Base-by-base conservation (phyloP, 805 yeast genomes). In the Maudiozyma pseudohumilis region DNA sequence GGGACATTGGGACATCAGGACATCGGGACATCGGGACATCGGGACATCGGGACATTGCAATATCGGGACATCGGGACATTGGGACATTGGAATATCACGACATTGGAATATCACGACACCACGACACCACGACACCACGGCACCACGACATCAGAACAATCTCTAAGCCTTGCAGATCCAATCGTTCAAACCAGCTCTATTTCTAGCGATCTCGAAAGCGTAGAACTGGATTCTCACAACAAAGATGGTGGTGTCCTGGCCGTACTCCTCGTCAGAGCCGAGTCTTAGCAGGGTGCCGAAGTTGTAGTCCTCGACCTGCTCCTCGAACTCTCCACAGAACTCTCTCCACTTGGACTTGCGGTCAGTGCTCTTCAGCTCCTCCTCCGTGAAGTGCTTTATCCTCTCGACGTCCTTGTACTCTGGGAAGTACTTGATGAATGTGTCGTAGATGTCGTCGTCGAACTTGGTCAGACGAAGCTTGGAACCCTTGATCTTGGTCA, bases 141-240 rank as follows among this genome's bases (percentile, higher is more conserved):
- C n/a, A n/a, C n/a, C n/a, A n/a, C n/a, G n/a, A n/a, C n/a, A 23
- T 26, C 6, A 26, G n/a, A n/a, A 6, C 26, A 29, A 37, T 41
- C 45, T 42, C 31, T 65, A 58, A 43, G 64, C 64, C 40, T n/a
- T n/a, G n/a, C 59, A 62, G 39, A 77, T 70, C 98, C 98, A 92
- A 65, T 92, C 95, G 65, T 92, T 92, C 53, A 83, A 70, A 26
- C 95, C 95, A 47, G 72, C 72, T 60, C 77, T 83, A 68, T 92
- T 92, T 72, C 98, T 81, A 43, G 85, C 86, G 46, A 92, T 81
- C 68, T 92, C 98, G 55, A 87, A 73, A 39, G 96, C 96, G 53
- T 88, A 83, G 59, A 92, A 92, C 65, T 92, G 97, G 56, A 89
- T 75, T 66, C 97, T 79, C 41, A 89, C 92, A 9, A 70, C 95